phyloP scores from a whole-genome alignment of 371 early-diverging fungal genomes.

The Syncephalis plumigaleata region DNA sequence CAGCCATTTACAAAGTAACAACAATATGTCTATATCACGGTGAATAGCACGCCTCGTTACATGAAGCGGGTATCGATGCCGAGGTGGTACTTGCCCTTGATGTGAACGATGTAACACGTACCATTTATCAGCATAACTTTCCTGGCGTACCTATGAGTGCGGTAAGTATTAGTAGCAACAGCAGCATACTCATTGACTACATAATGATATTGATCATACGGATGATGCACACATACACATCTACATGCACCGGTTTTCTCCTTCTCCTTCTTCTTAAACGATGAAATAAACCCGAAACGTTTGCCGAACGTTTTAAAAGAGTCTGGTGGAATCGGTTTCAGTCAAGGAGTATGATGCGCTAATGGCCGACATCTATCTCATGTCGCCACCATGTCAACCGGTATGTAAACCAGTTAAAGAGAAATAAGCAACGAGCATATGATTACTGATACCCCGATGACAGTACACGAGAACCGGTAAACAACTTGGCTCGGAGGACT shows the following conservation, averaged over 20 bases:
- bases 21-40: too few species aligned
- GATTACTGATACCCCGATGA: not conserved
- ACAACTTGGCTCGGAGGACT: conserved; percentile 55
- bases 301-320: too few species aligned
- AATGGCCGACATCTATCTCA: conserved; percentile 58
- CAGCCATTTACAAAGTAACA: too few species aligned
- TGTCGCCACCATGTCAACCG: conserved; percentile 77
- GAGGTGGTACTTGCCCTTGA: conserved; percentile 57
- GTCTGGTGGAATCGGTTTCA: conserved; percentile 29
- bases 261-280: not conserved
- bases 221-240: too few species aligned
- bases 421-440: not conserved
- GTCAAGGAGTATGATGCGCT: conserved; percentile 35
- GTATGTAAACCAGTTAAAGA: conserved; percentile 6
- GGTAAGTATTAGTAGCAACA: not conserved
- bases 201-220: too few species aligned
- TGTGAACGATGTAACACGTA: conserved; percentile 61
- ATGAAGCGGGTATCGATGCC: conserved; percentile 28
- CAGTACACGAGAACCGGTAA: conserved; percentile 59
- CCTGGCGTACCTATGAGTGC: conserved; percentile 24
- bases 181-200: too few species aligned
- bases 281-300: not conserved
- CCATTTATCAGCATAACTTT: conserved; percentile 62
- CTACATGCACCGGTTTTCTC: not conserved
- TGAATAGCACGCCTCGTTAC: conserved; percentile 53